Conservation (phyloP, 2,329 filamentous ascomycete genomes). For the Fusarium succisae region DNA sequence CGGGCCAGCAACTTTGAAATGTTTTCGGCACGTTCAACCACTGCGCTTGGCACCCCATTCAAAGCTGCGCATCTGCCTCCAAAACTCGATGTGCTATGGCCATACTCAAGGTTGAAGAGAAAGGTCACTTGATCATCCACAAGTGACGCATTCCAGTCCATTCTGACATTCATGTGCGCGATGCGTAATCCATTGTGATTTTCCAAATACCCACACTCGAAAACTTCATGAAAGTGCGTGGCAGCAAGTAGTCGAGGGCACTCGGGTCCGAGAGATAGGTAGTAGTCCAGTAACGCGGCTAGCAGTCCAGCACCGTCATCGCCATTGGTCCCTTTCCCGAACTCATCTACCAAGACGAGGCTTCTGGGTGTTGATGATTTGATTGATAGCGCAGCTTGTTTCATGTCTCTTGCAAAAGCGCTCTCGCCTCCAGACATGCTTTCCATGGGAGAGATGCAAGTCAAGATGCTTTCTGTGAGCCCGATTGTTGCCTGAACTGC, state of each 20-base stretch:
- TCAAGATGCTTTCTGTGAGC: slow-evolving; percentile 91
- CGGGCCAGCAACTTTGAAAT: slow-evolving; percentile 73
- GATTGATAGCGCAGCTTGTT: slow-evolving; percentile 83
- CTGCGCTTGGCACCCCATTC: slow-evolving; percentile 78
- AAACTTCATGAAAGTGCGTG: slow-evolving; percentile 77
- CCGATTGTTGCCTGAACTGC: slow-evolving; percentile 80
- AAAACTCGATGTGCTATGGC: slow-evolving; percentile 82
- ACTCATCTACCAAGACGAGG: slow-evolving; percentile 92
- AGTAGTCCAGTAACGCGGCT: slow-evolving; percentile 66
- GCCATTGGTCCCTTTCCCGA: slow-evolving; percentile 72
- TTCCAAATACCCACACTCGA: slow-evolving; percentile 68
- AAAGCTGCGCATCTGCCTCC: slow-evolving; percentile 86
- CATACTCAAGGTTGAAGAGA: slow-evolving; percentile 74
- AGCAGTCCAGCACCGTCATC: slow-evolving; percentile 68
- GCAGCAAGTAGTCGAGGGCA: slow-evolving; percentile 68
- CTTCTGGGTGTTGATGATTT: slow-evolving; percentile 79
- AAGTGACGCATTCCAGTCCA: slow-evolving; percentile 62
- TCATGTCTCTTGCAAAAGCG: slow-evolving; percentile 80
- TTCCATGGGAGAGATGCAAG: slow-evolving; percentile 80
- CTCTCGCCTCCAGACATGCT: slow-evolving; percentile 68
- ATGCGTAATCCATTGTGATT: slow-evolving; percentile 63
- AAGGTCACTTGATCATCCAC: slow-evolving; percentile 74
- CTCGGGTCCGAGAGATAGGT: slow-evolving; percentile 56
- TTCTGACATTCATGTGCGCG: slow-evolving; percentile 76
- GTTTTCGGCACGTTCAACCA: slow-evolving; percentile 80